Evolutionary conservation across 2,329 filamentous ascomycete species (phyloP).

Genomic region (Lomentospora prolificans): DNA sequence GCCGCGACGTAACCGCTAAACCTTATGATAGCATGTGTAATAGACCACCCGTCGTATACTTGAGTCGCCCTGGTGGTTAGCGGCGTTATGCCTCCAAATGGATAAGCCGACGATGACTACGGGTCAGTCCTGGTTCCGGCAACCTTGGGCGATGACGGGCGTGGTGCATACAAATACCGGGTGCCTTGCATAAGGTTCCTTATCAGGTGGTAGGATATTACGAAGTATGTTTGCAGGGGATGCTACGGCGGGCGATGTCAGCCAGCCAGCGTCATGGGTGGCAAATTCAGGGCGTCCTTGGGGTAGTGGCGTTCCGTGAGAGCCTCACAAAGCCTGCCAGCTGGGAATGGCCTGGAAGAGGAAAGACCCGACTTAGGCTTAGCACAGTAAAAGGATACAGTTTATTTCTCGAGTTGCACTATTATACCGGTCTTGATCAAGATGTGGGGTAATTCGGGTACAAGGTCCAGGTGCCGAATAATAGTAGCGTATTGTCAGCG

Average conservation of each 20-base stretch:
- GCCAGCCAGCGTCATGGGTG: no score
- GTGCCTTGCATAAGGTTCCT: constrained; percentile 5
- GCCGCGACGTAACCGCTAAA: no score
- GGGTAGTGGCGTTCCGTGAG: no score
- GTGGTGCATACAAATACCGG: constrained; percentile 2
- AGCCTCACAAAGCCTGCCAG: no score
- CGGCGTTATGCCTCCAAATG: neutral
- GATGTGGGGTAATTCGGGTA: no score
- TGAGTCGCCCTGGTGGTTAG: neutral
- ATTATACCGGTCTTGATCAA: no score
- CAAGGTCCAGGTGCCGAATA: no score
- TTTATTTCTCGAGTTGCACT: no score
- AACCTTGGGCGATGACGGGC: neutral
- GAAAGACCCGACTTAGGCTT: no score
- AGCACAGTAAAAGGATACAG: no score
- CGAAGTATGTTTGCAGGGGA: neutral
- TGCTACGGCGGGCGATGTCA: neutral
- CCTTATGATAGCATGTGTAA: neutral
- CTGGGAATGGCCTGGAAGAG: no score
- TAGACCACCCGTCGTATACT: neutral
- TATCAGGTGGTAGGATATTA: neutral
- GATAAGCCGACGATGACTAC: neutral
- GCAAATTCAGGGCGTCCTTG: neutral
- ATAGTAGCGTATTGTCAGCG: no score
- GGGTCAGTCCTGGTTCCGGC: neutral